Base-by-base conservation (phyloP, 2,329 filamentous ascomycete species). In the Biscogniauxia mediterranea region DNA sequence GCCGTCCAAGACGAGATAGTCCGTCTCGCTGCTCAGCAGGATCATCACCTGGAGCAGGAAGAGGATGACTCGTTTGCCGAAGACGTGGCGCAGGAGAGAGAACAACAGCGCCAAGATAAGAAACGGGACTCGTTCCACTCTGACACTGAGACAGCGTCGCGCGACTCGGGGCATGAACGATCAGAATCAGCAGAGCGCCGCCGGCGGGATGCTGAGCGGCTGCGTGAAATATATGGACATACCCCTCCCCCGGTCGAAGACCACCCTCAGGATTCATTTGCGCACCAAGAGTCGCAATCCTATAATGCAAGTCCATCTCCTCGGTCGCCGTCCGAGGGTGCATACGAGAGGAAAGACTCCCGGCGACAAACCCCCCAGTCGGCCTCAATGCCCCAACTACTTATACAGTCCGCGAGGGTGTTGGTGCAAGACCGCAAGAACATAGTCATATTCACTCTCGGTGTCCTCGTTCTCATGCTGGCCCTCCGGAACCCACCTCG, bases 1-100 rank as follows among this genome's bases (percentile, higher is more conserved):
- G 76, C 80, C 1, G 72, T 89, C 13, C 82, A 87, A 58, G 81
- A 83, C 19, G 85, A 87, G 66, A 77, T 93, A 20, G 84, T 87
- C 61, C 78, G 77, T n/a, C 75, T 88, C 8, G 79, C 77, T 7
- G 75, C 79, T 42, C 77, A 80, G 59, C 78, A 84, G 50, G 75
- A 77, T 56, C 72, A 73, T 20, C 70, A 73, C 20, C 68, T 67
- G 0, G 66, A 69, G 21, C 69, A 73, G 52, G 62, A 65, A 54
- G 72, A 77, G 72, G 66, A 72, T 53, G 67, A 64, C 1, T 67
- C 70, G 46, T 63, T 78, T 55, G 76, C 71, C 15, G 69, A 75
- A 55, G 74, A 79, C 54, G 71, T 72, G 1, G 71, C 63, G 2
- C 56, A 65, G 38, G 66, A 72, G n/a, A 59, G 74, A 5, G 73